Percentiles rank a stretch among this genome's conserved stretches.
phyloP scores from a whole-genome alignment of 768 basidiomycete species.

The Russula sp. region DNA sequence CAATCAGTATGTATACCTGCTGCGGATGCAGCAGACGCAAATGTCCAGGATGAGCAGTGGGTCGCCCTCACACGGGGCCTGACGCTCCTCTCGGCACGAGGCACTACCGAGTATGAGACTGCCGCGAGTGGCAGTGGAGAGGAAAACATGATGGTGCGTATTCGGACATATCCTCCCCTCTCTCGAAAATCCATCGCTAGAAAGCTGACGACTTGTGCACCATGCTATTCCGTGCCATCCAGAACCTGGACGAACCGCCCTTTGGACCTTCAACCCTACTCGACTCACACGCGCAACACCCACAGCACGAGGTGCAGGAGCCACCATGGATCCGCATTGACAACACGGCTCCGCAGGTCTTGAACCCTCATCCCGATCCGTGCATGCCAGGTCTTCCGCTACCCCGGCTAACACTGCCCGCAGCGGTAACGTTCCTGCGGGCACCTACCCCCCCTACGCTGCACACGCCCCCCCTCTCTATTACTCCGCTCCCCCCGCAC shows the following conservation, averaged over 20 bases:
- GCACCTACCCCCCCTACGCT: constrained; percentile 2
- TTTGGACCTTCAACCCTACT: constrained; percentile 9
- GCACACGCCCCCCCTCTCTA: constrained; percentile 7
- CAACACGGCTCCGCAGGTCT: constrained; percentile 29
- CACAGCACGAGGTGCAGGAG: constrained; percentile 8
- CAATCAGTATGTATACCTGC: constrained; percentile 4
- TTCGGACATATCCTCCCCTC: neutral
- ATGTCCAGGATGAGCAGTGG: constrained; percentile 53
- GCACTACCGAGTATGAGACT: neutral
- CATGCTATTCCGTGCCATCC: constrained; percentile 12
- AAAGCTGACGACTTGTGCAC: neutral
- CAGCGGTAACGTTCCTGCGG: neutral
- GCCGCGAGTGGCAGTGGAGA: constrained; percentile 29
- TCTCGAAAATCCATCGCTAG: neutral
- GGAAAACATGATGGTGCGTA: constrained; percentile 39
- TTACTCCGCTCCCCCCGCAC: constrained; percentile 1
- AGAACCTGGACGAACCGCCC: constrained; percentile 16
- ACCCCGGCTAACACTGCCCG: neutral
- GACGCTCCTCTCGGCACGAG: constrained; percentile 36
- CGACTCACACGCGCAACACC: constrained; percentile 11
- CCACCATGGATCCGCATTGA: constrained; percentile 23
- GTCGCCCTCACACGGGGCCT: constrained; percentile 63
- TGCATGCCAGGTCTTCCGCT: neutral
- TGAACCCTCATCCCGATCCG: neutral
- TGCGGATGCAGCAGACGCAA: constrained; percentile 17